Percentiles rank a stretch among this genome's conserved stretches.
Evolutionary conservation across 805 yeast species (phyloP).

Genomic region (Wickerhamomyces chambardii): DNA sequence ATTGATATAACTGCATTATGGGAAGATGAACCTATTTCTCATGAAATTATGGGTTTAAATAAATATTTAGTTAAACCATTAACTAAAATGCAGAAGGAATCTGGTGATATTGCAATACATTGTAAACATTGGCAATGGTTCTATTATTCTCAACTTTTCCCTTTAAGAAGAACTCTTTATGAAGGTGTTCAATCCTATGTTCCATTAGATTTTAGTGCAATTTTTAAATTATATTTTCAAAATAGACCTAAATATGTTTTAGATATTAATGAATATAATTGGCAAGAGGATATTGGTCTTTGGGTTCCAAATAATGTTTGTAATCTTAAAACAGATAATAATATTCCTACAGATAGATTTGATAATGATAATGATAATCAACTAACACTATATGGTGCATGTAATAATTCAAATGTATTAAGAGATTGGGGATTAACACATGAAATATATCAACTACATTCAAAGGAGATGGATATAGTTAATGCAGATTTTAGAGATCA

Average conservation of each 20-base stretch:
- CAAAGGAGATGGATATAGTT: constrained; percentile 15
- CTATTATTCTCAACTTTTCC: constrained; percentile 26
- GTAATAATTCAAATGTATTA: constrained; percentile 23
- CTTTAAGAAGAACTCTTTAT: constrained; percentile 30
- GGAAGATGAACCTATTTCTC: neutral
- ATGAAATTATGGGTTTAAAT: neutral
- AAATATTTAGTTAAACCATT: constrained; percentile 10
- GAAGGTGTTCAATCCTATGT: constrained; percentile 39
- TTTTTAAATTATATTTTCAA: constrained; percentile 11
- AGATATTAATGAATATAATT: constrained; percentile 19
- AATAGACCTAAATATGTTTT: constrained; percentile 3
- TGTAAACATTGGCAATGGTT: constrained; percentile 21
- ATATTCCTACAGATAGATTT: constrained; percentile 16
- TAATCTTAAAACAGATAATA: constrained; percentile 12
- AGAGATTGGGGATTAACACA: constrained; percentile 27
- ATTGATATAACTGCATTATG: neutral
- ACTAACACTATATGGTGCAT: constrained; percentile 29
- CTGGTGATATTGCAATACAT: constrained; percentile 15
- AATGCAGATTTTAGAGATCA: constrained; percentile 15
- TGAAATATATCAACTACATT: constrained; percentile 18
- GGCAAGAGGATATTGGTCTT: constrained; percentile 29
- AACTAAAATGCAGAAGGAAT: constrained; percentile 24
- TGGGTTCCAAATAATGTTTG: constrained; percentile 39
- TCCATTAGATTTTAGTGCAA: constrained; percentile 25
- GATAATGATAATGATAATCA: constrained; percentile 13